Percentiles rank a stretch among this genome's conserved stretches.
Conservation (phyloP, 2,329 filamentous ascomycete genomes). For the Periconia sp. region DNA sequence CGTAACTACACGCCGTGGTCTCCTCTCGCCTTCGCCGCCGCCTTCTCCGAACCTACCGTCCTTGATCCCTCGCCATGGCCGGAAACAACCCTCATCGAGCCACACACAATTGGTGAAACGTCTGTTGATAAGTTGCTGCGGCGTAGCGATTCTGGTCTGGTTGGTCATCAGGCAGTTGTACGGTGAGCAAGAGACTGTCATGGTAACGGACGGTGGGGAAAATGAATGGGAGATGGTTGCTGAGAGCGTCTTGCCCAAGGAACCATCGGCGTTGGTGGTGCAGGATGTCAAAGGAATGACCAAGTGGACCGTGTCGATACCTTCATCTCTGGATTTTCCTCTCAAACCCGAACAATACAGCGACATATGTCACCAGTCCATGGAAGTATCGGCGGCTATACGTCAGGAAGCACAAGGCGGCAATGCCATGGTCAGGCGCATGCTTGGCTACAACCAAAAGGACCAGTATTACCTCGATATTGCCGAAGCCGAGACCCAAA, state of each 20-base stretch:
- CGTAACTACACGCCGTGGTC: slow-evolving; percentile 49
- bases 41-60: slow-evolving; percentile 71
- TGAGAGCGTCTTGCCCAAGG: slow-evolving; percentile 66
- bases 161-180: slow-evolving; percentile 44
- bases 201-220: slow-evolving; percentile 19
- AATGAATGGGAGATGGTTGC: slow-evolving; percentile 66
- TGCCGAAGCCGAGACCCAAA: slow-evolving; percentile 66
- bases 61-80: slow-evolving; percentile 65
- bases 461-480: slow-evolving; percentile 77
- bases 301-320: slow-evolving; percentile 83
- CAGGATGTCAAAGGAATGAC: slow-evolving; percentile 64
- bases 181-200: slow-evolving; percentile 14
- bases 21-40: slow-evolving; percentile 69
- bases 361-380: slow-evolving; percentile 68
- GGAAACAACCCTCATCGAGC: slow-evolving; percentile 60
- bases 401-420: slow-evolving; percentile 33
- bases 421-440: slow-evolving; percentile 30
- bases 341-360: slow-evolving; percentile 66
- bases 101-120: slow-evolving; percentile 59
- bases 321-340: slow-evolving; percentile 66
- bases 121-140: slow-evolving; percentile 56
- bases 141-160: slow-evolving; percentile 54
- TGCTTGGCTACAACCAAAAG: slow-evolving; percentile 58
- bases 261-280: slow-evolving; percentile 72
- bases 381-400: slow-evolving; percentile 62